phyloP scores from a whole-genome alignment of 805 yeast species.

The Millerozyma acaciae region DNA sequence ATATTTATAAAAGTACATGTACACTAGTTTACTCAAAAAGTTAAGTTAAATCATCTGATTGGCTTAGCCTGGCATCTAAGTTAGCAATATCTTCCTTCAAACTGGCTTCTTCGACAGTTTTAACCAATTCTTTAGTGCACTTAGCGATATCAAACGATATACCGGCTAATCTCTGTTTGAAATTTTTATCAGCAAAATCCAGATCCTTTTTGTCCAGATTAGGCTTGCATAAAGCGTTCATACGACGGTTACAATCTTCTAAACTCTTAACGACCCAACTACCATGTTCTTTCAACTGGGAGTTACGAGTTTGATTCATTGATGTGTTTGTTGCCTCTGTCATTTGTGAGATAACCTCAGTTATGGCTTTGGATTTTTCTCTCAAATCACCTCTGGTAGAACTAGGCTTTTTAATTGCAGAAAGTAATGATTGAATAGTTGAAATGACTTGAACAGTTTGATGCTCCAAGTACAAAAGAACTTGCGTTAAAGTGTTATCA shows the following conservation, averaged over 20 bases:
- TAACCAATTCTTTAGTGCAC: slow-evolving; percentile 91
- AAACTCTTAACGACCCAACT: slow-evolving; percentile 84
- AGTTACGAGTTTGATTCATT: slow-evolving; percentile 85
- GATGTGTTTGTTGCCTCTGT: slow-evolving; percentile 82
- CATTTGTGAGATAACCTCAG: slow-evolving; percentile 78
- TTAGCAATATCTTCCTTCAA: slow-evolving; percentile 80
- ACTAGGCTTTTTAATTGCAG: slow-evolving; percentile 72
- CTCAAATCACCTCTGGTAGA: slow-evolving; percentile 73
- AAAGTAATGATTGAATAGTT: slow-evolving; percentile 78
- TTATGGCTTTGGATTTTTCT: slow-evolving; percentile 70
- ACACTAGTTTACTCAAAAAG: neutral
- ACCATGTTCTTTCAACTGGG: slow-evolving; percentile 84
- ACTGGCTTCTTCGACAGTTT: slow-evolving; percentile 93
- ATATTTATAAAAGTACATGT: neutral
- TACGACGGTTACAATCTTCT: slow-evolving; percentile 79
- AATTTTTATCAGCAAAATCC: slow-evolving; percentile 80
- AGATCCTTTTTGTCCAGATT: slow-evolving; percentile 41
- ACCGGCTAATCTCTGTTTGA: slow-evolving; percentile 92
- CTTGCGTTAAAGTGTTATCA: slow-evolving; percentile 81
- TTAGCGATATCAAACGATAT: slow-evolving; percentile 95
- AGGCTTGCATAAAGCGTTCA: slow-evolving; percentile 63
- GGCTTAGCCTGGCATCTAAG: slow-evolving; percentile 61
- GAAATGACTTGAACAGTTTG: slow-evolving; percentile 90
- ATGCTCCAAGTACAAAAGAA: slow-evolving; percentile 82
- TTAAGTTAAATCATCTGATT: slow-evolving; percentile 26